phyloP scores from a whole-genome alignment of 2,329 filamentous ascomycete genomes.

The Diplodia seriata region DNA sequence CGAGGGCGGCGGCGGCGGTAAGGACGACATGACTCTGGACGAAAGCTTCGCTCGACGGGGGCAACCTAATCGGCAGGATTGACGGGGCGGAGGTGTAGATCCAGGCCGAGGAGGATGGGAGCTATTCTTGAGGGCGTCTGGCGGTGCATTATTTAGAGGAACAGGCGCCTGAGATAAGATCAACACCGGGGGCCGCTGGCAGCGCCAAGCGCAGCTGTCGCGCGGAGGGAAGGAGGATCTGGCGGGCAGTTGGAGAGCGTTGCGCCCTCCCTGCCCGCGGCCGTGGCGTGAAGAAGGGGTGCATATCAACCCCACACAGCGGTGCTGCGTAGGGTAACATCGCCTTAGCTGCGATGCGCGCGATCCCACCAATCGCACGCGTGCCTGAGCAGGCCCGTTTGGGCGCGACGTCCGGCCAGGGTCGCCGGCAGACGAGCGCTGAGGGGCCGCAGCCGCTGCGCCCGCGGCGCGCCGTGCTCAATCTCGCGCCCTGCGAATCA shows the following conservation, averaged over 20 bases:
- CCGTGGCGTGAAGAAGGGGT: constrained; percentile 31
- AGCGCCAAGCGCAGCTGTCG: constrained; percentile 12
- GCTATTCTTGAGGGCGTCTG: constrained; percentile 19
- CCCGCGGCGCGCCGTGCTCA: constrained; percentile 19
- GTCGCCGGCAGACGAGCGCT: constrained; percentile 20
- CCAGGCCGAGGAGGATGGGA: constrained; percentile 17
- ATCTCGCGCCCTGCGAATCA: constrained; percentile 22
- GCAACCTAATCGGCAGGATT: constrained; percentile 26
- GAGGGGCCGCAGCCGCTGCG: constrained; percentile 24
- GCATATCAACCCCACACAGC: constrained; percentile 29
- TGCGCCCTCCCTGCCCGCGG: constrained; percentile 25
- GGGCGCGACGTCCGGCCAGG: constrained; percentile 15
- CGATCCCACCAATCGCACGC: constrained; percentile 25
- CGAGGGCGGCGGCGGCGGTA: constrained; percentile 13
- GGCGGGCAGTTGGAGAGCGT: constrained; percentile 18
- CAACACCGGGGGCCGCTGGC: constrained; percentile 14
- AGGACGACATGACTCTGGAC: constrained; percentile 26
- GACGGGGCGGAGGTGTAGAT: constrained; percentile 7
- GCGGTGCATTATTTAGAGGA: constrained; percentile 29
- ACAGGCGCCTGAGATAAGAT: constrained; percentile 20
- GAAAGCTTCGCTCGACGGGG: constrained; percentile 14
- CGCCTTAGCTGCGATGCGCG: constrained; percentile 21
- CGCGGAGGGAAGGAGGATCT: constrained; percentile 30
- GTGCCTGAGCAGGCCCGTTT: constrained; percentile 27
- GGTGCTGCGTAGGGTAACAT: constrained; percentile 31